These are phyloP conservation scores for Trifolium pratense DNA, from an alignment of 306 rosid genomes.

Conservation along the genomic window DNA sequence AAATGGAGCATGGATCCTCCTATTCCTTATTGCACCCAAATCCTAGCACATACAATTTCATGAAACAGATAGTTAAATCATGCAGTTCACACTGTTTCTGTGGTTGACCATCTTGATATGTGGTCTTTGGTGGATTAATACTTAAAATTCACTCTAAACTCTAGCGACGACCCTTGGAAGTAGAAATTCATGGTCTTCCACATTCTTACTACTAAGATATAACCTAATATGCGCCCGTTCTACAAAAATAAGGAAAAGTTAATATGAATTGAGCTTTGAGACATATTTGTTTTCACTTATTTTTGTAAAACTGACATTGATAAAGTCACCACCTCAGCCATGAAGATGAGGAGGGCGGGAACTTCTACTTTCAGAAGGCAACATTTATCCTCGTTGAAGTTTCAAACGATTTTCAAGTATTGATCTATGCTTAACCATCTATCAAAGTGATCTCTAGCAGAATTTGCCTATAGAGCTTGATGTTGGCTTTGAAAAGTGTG, in stretches of 20 bases:
- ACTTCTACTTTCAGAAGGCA: background rate
- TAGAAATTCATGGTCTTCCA: background rate
- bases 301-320: background rate
- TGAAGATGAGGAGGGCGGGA: background rate
- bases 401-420: background rate
- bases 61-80: slow-evolving; percentile 11
- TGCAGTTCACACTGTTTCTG: background rate
- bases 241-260: no score
- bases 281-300: background rate
- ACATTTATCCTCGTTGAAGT: background rate
- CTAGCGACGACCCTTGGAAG: background rate
- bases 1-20: slow-evolving; percentile 57
- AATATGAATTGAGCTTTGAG: no score
- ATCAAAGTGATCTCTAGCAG: background rate
- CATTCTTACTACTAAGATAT: background rate
- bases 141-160: background rate
- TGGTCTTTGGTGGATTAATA: background rate
- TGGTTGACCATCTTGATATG: background rate
- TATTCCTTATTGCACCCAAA: slow-evolving; percentile 45
- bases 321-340: background rate
- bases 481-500: background rate
- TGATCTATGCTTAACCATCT: background rate
- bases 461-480: background rate
- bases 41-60: slow-evolving; percentile 26
- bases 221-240: no score